Evolutionary conservation across 768 basidiomycete species (phyloP).

Genomic region (Lentinula guzmanii): DNA sequence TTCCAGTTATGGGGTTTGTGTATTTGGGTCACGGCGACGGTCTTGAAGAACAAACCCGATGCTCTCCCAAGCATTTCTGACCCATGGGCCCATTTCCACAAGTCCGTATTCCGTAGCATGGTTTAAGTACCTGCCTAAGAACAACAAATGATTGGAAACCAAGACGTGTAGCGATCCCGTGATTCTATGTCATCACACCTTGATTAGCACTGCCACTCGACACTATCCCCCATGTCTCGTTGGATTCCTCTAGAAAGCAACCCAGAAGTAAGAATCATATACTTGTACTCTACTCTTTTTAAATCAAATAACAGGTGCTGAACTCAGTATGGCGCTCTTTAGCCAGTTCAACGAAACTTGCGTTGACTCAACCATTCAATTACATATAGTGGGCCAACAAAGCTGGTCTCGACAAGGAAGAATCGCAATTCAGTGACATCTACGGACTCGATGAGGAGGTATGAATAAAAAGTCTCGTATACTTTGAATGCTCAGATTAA

Average conservation of each 20-base stretch:
- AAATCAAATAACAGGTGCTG: slow-evolving; percentile 29
- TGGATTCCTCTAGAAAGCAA: slow-evolving; percentile 86
- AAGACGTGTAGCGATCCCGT: background rate
- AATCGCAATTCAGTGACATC: slow-evolving; percentile 59
- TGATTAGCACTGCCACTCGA: background rate
- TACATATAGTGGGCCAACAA: slow-evolving; percentile 57
- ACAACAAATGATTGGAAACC: background rate
- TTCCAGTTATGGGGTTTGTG: too few species aligned
- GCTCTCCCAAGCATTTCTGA: too few species aligned
- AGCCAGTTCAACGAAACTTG: background rate
- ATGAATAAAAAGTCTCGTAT: slow-evolving; percentile 3
- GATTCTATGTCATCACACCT: background rate
- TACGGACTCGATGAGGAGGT: slow-evolving; percentile 71
- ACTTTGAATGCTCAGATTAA: background rate
- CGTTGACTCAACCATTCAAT: background rate
- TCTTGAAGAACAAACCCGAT: too few species aligned
- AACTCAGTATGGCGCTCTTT: slow-evolving; percentile 30
- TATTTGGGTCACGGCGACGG: too few species aligned
- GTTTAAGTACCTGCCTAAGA: too few species aligned
- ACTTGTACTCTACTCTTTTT: slow-evolving; percentile 2
- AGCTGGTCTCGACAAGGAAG: slow-evolving; percentile 50
- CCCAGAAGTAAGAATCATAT: slow-evolving; percentile 29
- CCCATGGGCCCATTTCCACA: too few species aligned
- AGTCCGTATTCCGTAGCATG: too few species aligned
- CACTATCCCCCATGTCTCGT: slow-evolving; percentile 12